Evolutionary conservation across 2,329 filamentous ascomycete species (phyloP), one percentile per base, ranked within the genome.

Genomic region (Pleoardoris graminearum): DNA sequence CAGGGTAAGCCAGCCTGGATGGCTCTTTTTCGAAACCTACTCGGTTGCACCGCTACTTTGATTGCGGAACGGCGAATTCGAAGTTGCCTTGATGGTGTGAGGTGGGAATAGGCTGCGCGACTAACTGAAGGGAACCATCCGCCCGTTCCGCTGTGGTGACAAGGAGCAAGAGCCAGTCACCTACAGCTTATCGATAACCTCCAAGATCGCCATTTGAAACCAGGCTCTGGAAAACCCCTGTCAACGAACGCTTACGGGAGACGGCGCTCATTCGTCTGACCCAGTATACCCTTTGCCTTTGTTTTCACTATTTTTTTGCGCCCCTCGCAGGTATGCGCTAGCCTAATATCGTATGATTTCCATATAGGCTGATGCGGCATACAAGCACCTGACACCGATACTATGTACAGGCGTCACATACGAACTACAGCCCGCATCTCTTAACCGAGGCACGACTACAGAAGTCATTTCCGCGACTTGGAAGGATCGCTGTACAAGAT

Each of bases 91-190:
- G 17, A n/a, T 14, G 25, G 27, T 27, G 7, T 46, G 43, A 36
- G 30, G 43, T 46, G 43, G 19, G 25, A 36, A 46, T 46, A 36
- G 43, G 14, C 43, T 25, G 19, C 21, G 29, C 43, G 30, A 46
- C 43, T 25, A 36, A 35, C 30, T 43, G 10, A 25, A 29, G 38
- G 41, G 33, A 17, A 44, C 16, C 41, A 19, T 7, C 41, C 41
- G 27, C 27, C 27, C 16, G 27, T 21, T 23, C 41, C 41, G 41
- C 41, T 14, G 17, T n/a, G n/a, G n/a, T 32, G 41, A 43, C 41
- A 17, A 32, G 41, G 41, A 33, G 11, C 17, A 16, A 32, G 41
- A 44, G 41, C 23, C 41, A 33, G 16, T 44, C 4, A n/a, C 17
- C 41, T 25, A 14, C 25, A 8, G 7, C 10, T 44, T 44, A 44